Percentiles rank a stretch among this genome's conserved stretches.
These are phyloP conservation scores for Tieghemiomyces parasiticus DNA, from an alignment of 192 early-diverging fungal genomes.

Conservation along the genomic window DNA sequence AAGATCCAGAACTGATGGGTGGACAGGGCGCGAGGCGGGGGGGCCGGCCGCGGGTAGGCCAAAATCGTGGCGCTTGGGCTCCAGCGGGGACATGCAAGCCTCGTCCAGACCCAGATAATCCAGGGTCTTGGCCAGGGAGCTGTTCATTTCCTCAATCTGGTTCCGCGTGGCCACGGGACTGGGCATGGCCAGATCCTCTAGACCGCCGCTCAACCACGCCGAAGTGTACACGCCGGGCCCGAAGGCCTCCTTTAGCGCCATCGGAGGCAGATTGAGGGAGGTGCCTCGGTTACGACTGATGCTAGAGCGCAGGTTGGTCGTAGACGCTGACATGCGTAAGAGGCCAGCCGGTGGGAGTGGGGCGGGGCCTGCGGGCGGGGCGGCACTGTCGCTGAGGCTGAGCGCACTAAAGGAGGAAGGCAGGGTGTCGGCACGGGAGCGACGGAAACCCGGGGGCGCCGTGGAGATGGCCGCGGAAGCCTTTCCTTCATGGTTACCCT, in stretches of 20 bases:
- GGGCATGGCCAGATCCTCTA: constrained; percentile 19
- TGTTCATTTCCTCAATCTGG: constrained; percentile 35
- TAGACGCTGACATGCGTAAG: constrained; percentile 30
- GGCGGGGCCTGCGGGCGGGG: constrained; percentile 13
- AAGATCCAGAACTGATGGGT: constrained; percentile 13
- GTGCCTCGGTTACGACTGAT: constrained; percentile 2
- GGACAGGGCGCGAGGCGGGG: constrained; percentile 4
- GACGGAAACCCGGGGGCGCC: constrained; percentile 24
- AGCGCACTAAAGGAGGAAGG: constrained; percentile 21
- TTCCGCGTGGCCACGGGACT: constrained; percentile 27
- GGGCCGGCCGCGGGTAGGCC: constrained; percentile 8
- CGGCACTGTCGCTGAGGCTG: constrained; percentile 5
- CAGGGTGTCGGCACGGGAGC: constrained; percentile 31
- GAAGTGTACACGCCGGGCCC: constrained; percentile 43
- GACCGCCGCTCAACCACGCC: constrained; percentile 27
- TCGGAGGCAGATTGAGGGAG: constrained; percentile 33
- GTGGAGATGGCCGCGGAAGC: too few species aligned
- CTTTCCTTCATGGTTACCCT: too few species aligned
- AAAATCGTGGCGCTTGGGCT: constrained; percentile 12
- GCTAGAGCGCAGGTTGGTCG: constrained; percentile 14
- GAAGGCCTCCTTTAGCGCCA: constrained; percentile 34
- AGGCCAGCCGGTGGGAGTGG: constrained; percentile 20
- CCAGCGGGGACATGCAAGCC: constrained; percentile 12
- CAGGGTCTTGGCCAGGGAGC: constrained; percentile 41
- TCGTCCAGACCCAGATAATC: constrained; percentile 59